These are phyloP conservation scores for Suaeda aralocaspica DNA, from an alignment of 148 eudicot genomes.

Conservation along the genomic window DNA sequence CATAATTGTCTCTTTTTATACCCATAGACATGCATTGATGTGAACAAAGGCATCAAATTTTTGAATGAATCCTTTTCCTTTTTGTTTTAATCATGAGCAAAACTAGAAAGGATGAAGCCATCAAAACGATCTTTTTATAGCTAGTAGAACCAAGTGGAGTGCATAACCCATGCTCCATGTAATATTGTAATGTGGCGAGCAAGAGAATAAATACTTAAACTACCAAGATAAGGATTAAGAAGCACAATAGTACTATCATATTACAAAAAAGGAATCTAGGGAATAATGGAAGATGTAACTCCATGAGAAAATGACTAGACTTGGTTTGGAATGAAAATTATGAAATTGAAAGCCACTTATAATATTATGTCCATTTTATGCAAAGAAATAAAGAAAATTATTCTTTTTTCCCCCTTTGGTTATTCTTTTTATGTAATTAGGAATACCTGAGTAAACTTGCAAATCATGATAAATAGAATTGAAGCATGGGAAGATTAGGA, in stretches of 20 bases:
- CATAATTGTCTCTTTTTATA: neutral
- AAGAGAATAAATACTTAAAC: slow-evolving; percentile 29
- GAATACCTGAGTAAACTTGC: neutral
- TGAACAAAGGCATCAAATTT: neutral
- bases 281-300: slow-evolving; percentile 23
- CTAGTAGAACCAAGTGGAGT: slow-evolving; percentile 11
- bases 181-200: slow-evolving; percentile 12
- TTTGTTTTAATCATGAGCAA: slow-evolving; percentile 5
- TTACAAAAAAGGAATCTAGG: slow-evolving; percentile 6
- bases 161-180: slow-evolving; percentile 14
- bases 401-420: no score
- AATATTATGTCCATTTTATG: slow-evolving; percentile 12
- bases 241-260: slow-evolving; percentile 20
- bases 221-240: slow-evolving; percentile 25
- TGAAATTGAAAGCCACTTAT: slow-evolving; percentile 1
- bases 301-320: slow-evolving; percentile 24
- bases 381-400: slow-evolving; percentile 4
- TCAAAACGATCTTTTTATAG: neutral
- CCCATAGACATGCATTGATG: slow-evolving; percentile 13
- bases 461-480: slow-evolving; percentile 8
- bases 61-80: slow-evolving; percentile 4
- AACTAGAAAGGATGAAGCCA: slow-evolving; percentile 12
- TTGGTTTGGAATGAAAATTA: slow-evolving; percentile 9
- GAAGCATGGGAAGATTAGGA: slow-evolving; percentile 20
- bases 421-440: neutral